phyloP scores from a whole-genome alignment of 83 land plant species.

The Picea mariana region DNA sequence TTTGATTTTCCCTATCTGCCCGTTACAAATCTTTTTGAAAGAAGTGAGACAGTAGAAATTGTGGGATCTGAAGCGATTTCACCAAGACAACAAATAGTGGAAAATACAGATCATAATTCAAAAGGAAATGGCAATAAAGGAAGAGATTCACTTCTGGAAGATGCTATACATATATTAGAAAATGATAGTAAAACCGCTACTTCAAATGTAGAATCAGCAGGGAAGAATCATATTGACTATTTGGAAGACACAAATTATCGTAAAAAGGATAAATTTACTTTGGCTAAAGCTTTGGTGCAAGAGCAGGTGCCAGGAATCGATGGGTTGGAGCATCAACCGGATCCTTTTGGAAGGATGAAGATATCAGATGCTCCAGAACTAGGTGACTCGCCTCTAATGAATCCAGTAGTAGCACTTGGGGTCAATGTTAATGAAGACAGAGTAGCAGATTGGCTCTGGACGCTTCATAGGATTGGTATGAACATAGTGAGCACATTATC shows the following conservation, averaged over 20 bases:
- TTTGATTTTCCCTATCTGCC: slow-evolving; percentile 62
- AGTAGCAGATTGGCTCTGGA: slow-evolving; percentile 93
- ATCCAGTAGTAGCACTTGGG: slow-evolving; percentile 30
- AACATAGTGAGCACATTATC: background rate
- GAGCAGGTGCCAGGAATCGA: background rate
- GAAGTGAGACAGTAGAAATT: slow-evolving; percentile 11
- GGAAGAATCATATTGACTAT: background rate
- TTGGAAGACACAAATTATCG: background rate
- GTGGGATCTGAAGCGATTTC: background rate
- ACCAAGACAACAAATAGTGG: background rate
- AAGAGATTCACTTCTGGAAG: slow-evolving; percentile 4
- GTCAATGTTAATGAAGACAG: slow-evolving; percentile 53
- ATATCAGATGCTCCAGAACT: slow-evolving; percentile 49
- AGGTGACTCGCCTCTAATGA: slow-evolving; percentile 1
- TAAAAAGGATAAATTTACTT: background rate
- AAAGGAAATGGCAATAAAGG: background rate
- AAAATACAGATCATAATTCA: background rate
- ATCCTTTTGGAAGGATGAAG: slow-evolving; percentile 23
- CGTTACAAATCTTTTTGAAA: slow-evolving; percentile 50
- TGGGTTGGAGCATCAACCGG: slow-evolving; percentile 16
- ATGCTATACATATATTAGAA: background rate
- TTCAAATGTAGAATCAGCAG: background rate
- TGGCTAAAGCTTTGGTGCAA: slow-evolving; percentile 17
- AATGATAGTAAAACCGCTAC: background rate
- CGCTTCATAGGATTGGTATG: slow-evolving; percentile 86